These are phyloP conservation scores for Pseudocercospora eumusae DNA, from an alignment of 2,329 filamentous ascomycete genomes.

Conservation along the genomic window DNA sequence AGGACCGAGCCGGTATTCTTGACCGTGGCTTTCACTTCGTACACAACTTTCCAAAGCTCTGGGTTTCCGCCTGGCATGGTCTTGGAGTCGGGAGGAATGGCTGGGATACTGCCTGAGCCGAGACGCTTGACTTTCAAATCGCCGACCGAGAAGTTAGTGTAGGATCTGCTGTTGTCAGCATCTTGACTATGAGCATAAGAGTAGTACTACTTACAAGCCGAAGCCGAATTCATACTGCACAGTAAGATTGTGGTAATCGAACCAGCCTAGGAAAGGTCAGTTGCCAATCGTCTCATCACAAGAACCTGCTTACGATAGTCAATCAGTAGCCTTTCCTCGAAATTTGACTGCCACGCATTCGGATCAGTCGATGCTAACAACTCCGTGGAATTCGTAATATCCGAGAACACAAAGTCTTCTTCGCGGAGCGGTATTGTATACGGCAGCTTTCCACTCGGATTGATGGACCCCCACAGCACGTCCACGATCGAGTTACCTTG, in stretches of 20 bases:
- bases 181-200: background rate
- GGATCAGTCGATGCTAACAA: conserved; percentile 41
- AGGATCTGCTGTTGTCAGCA: conserved; percentile 32
- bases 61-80: conserved; percentile 61
- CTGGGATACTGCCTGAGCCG: conserved; percentile 43
- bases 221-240: conserved; percentile 38
- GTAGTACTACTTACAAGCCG: conserved; percentile 19
- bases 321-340: conserved; percentile 55
- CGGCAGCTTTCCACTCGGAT: conserved; percentile 76
- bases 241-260: conserved; percentile 45
- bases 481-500: conserved; percentile 70
- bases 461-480: conserved; percentile 61
- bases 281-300: background rate
- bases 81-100: conserved; percentile 56
- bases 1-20: conserved; percentile 61
- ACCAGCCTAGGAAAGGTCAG: conserved; percentile 38
- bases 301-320: conserved; percentile 48
- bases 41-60: conserved; percentile 61
- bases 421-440: conserved; percentile 78
- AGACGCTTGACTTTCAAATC: conserved; percentile 20
- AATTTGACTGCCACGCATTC: conserved; percentile 52
- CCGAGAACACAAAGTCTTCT: conserved; percentile 37
- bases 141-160: conserved; percentile 33
- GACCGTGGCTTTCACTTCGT: conserved; percentile 54
- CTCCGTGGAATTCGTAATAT: conserved; percentile 42